phyloP scores from a whole-genome alignment of 2,329 filamentous ascomycete species.

The Cordyceps cateniannulata region DNA sequence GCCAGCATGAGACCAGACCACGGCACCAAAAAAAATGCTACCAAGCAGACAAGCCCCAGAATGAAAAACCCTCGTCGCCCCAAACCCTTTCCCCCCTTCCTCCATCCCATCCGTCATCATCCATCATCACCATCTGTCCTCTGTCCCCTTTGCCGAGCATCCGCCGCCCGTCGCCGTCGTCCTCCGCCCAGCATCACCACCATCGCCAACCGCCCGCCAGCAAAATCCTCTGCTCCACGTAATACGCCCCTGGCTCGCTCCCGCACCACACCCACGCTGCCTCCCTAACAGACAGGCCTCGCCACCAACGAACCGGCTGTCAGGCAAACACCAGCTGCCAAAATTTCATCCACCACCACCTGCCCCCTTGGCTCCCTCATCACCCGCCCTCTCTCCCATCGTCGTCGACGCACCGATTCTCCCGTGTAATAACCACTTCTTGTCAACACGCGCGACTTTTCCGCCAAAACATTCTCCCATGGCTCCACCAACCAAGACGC shows the following conservation, averaged over 20 bases:
- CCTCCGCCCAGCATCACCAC: slow-evolving; percentile 15
- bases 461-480: slow-evolving; percentile 20
- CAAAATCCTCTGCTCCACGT: slow-evolving; percentile 12
- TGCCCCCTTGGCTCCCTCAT: neutral
- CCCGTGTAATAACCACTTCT: neutral
- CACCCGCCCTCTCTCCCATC: neutral
- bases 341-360: slow-evolving; percentile 9
- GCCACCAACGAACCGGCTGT: slow-evolving; percentile 9
- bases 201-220: slow-evolving; percentile 13
- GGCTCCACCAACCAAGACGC: slow-evolving; percentile 28
- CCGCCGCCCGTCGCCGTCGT: slow-evolving; percentile 4
- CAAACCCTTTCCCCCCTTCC: slow-evolving; percentile 14
- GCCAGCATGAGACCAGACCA: slow-evolving; percentile 36
- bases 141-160: slow-evolving; percentile 13
- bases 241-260: slow-evolving; percentile 12
- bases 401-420: neutral
- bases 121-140: neutral
- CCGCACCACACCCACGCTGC: neutral
- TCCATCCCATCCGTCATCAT: neutral
- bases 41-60: slow-evolving; percentile 28
- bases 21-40: slow-evolving; percentile 23
- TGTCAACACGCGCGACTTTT: neutral
- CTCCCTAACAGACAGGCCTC: slow-evolving; percentile 4
- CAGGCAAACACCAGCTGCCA: neutral
- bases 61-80: slow-evolving; percentile 24